Conservation (phyloP, 306 rosid species). For the Trichosanthes truncata region DNA sequence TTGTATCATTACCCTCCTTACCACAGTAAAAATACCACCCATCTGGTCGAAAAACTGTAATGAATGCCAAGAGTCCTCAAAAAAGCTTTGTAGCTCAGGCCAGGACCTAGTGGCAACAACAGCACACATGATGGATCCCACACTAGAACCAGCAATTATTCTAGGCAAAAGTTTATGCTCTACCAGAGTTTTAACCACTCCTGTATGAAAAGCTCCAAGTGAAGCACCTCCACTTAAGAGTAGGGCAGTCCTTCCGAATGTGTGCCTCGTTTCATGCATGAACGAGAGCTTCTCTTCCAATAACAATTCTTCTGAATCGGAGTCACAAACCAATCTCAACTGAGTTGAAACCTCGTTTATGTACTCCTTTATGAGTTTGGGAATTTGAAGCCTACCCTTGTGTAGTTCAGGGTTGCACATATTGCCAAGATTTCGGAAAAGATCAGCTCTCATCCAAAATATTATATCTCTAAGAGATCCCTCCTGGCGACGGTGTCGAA, state of each 20-base stretch:
- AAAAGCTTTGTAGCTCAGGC: slow-evolving; percentile 94
- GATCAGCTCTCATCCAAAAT: slow-evolving; percentile 95
- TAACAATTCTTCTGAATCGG: slow-evolving; percentile 71
- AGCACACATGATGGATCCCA: slow-evolving; percentile 91
- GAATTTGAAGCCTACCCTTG: slow-evolving; percentile 83
- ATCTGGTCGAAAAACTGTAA: slow-evolving; percentile 82
- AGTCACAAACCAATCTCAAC: slow-evolving; percentile 82
- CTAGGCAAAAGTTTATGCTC: slow-evolving; percentile 87
- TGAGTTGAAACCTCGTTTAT: slow-evolving; percentile 82
- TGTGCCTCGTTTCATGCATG: slow-evolving; percentile 93
- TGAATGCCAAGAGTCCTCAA: slow-evolving; percentile 82
- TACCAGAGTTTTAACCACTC: slow-evolving; percentile 79
- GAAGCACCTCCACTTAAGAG: slow-evolving; percentile 97
- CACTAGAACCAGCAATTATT: slow-evolving; percentile 95
- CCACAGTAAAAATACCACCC: slow-evolving; percentile 88
- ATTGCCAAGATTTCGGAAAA: slow-evolving; percentile 76
- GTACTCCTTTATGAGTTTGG: slow-evolving; percentile 77
- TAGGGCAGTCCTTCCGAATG: slow-evolving; percentile 95
- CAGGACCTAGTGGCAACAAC: slow-evolving; percentile 93
- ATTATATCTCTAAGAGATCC: slow-evolving; percentile 76
- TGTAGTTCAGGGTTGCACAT: slow-evolving; percentile 94
- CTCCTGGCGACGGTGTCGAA: slow-evolving; percentile 65
- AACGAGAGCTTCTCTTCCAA: slow-evolving; percentile 86
- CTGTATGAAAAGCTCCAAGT: slow-evolving; percentile 85
- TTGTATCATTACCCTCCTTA: slow-evolving; percentile 64